These are phyloP conservation scores for Yamadazyma siamensis DNA, from an alignment of 1,139 yeast species.

Conservation along the genomic window DNA sequence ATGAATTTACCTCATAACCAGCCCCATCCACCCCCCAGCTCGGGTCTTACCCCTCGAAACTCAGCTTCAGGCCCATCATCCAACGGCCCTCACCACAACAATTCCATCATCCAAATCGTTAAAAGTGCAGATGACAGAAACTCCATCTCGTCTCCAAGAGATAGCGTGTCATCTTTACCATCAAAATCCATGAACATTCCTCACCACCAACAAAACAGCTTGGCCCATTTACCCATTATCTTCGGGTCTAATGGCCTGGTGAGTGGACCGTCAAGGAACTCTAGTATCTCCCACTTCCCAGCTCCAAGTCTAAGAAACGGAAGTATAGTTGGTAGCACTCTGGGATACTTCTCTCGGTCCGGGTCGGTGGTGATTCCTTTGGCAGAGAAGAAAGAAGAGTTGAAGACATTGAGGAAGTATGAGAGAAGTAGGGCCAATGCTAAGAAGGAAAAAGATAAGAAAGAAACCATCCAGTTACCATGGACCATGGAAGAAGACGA, in stretches of 20 bases:
- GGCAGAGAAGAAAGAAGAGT: slow-evolving; percentile 30
- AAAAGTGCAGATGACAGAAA: slow-evolving; percentile 38
- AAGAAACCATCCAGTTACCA: slow-evolving; percentile 36
- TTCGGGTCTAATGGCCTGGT: slow-evolving; percentile 43
- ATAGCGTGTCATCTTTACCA: slow-evolving; percentile 44
- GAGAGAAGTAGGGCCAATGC: slow-evolving; percentile 13
- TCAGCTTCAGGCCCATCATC: slow-evolving; percentile 20
- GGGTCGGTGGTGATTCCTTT: slow-evolving; percentile 47
- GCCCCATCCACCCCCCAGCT: slow-evolving; percentile 34
- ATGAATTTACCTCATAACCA: slow-evolving; percentile 48
- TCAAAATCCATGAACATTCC: slow-evolving; percentile 50
- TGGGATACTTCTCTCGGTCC: slow-evolving; percentile 40
- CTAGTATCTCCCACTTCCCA: slow-evolving; percentile 37
- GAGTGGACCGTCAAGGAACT: slow-evolving; percentile 41
- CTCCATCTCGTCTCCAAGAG: slow-evolving; percentile 35
- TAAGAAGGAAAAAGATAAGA: slow-evolving; percentile 10
- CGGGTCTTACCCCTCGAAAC: slow-evolving; percentile 35
- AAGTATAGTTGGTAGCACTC: slow-evolving; percentile 30
- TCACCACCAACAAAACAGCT: slow-evolving; percentile 41
- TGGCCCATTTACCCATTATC: slow-evolving; percentile 45
- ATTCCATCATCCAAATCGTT: slow-evolving; percentile 43
- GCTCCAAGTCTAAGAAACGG: slow-evolving; percentile 42
- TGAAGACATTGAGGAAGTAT: slow-evolving; percentile 24
- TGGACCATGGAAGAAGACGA: slow-evolving; percentile 75
- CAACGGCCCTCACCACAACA: slow-evolving; percentile 23